phyloP scores from a whole-genome alignment of 768 basidiomycete genomes.

The Hemileccinum rubropunctum region DNA sequence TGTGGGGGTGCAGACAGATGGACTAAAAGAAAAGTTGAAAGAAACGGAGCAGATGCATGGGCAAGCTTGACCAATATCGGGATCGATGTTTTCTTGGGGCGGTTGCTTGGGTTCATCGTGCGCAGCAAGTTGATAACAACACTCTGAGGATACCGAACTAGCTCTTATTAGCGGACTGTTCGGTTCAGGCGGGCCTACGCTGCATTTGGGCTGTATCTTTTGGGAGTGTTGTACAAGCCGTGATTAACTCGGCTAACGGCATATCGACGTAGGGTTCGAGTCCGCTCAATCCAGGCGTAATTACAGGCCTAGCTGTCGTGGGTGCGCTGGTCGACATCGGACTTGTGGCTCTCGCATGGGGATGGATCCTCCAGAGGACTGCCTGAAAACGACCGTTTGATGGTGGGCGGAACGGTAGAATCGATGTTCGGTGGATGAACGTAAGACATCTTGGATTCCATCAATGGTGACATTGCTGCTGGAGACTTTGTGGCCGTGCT shows the following conservation, averaged over 20 bases:
- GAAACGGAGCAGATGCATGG: constrained; percentile 73
- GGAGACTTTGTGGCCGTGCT: constrained; percentile 91
- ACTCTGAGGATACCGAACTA: too few relatives aligned
- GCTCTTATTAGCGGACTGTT: too few relatives aligned
- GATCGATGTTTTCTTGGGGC: constrained; percentile 1
- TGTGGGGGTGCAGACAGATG: constrained; percentile 74
- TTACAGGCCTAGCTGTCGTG: constrained; percentile 86
- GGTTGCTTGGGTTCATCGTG: background rate
- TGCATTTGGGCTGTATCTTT: constrained; percentile 73
- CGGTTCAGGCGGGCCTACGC: constrained; percentile 65
- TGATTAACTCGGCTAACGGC: constrained; percentile 57
- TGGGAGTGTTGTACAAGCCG: constrained; percentile 89
- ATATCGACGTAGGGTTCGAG: constrained; percentile 36
- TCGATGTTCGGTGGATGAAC: constrained; percentile 64
- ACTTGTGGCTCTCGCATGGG: constrained; percentile 58
- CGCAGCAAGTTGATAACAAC: too few relatives aligned
- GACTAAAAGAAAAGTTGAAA: constrained; percentile 68
- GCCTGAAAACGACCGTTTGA: constrained; percentile 49
- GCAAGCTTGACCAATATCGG: constrained; percentile 51
- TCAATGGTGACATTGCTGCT: constrained; percentile 68
- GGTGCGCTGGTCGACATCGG: constrained; percentile 60
- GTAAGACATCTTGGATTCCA: constrained; percentile 65
- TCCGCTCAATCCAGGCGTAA: constrained; percentile 75
- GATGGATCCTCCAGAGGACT: constrained; percentile 55
- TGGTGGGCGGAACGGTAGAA: constrained; percentile 46